These are phyloP conservation scores for Diutina neorugosa DNA, from an alignment of 1,139 yeast genomes.

Conservation along the genomic window DNA sequence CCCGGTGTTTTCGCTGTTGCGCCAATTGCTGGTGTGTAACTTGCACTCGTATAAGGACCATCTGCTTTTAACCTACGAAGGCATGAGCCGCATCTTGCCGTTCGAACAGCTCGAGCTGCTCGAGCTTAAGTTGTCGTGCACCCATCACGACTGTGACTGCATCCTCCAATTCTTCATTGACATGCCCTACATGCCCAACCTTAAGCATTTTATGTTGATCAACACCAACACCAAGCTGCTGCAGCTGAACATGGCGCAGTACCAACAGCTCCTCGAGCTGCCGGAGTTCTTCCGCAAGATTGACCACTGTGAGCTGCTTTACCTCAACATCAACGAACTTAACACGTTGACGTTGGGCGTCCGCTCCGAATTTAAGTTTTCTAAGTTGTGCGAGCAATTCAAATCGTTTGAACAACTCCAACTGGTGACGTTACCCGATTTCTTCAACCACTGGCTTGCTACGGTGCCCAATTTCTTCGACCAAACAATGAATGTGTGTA, in stretches of 20 bases:
- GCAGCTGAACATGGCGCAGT: slow-evolving; percentile 13
- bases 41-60: slow-evolving; percentile 13
- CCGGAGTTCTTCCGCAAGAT: slow-evolving; percentile 9
- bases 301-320: slow-evolving; percentile 10
- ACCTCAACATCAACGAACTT: slow-evolving; percentile 15
- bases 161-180: slow-evolving; percentile 13
- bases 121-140: slow-evolving; percentile 16
- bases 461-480: slow-evolving; percentile 9
- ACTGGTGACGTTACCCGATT: slow-evolving; percentile 15
- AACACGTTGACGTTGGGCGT: slow-evolving; percentile 8
- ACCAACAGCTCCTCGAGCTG: slow-evolving; percentile 10
- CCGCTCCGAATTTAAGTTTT: slow-evolving; percentile 6
- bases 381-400: slow-evolving; percentile 7
- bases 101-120: slow-evolving; percentile 11
- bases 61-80: slow-evolving; percentile 8
- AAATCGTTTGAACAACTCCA: slow-evolving; percentile 8
- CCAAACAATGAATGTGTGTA: slow-evolving; percentile 9
- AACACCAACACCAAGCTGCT: slow-evolving; percentile 15
- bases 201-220: slow-evolving; percentile 13
- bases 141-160: slow-evolving; percentile 14
- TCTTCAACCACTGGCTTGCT: slow-evolving; percentile 15
- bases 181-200: slow-evolving; percentile 9
- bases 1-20: slow-evolving; percentile 7
- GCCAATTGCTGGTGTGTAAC: slow-evolving; percentile 12
- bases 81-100: slow-evolving; percentile 11